These are phyloP conservation scores for Epichloe uncinata DNA, from an alignment of 2,329 filamentous ascomycete genomes.

Conservation along the genomic window DNA sequence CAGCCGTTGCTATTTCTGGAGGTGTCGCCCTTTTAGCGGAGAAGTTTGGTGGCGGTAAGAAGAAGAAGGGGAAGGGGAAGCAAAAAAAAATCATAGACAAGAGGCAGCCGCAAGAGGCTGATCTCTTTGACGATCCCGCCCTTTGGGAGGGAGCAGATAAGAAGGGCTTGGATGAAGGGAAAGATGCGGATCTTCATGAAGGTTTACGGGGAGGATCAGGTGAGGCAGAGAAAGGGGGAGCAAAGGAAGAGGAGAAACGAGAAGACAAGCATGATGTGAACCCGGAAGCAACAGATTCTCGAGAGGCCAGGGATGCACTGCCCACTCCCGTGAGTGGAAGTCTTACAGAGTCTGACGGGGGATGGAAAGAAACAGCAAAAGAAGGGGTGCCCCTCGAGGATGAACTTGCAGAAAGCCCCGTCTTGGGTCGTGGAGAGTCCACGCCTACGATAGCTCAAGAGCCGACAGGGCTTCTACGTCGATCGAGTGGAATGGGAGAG, in stretches of 20 bases:
- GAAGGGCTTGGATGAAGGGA: constrained; percentile 17
- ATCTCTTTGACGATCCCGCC: constrained; percentile 30
- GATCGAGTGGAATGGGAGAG: constrained; percentile 18
- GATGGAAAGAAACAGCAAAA: constrained; percentile 12
- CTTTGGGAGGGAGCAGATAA: constrained; percentile 31
- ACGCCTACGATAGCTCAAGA: constrained; percentile 6
- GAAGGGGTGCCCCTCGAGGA: constrained; percentile 14
- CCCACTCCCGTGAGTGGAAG: constrained; percentile 8
- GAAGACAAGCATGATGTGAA: not conserved
- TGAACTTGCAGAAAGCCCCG: constrained; percentile 24
- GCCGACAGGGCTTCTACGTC: constrained; percentile 17
- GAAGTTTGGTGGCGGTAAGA: constrained; percentile 19
- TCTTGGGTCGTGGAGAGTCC: constrained; percentile 20
- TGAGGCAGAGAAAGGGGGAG: constrained; percentile 5
- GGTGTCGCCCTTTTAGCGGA: constrained; percentile 23
- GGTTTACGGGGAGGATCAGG: constrained; percentile 18
- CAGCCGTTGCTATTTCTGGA: constrained; percentile 9
- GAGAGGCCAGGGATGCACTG: constrained; percentile 7
- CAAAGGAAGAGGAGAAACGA: constrained; percentile 3
- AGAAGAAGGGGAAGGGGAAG: constrained; percentile 11
- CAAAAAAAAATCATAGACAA: constrained; percentile 27
- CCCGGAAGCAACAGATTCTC: not conserved
- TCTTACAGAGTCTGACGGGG: constrained; percentile 10
- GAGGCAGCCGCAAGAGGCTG: constrained; percentile 24
- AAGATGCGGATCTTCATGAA: constrained; percentile 8